Base-by-base conservation (phyloP, 1,284 basidiomycete genomes). In the Schizophyllum amplum region DNA sequence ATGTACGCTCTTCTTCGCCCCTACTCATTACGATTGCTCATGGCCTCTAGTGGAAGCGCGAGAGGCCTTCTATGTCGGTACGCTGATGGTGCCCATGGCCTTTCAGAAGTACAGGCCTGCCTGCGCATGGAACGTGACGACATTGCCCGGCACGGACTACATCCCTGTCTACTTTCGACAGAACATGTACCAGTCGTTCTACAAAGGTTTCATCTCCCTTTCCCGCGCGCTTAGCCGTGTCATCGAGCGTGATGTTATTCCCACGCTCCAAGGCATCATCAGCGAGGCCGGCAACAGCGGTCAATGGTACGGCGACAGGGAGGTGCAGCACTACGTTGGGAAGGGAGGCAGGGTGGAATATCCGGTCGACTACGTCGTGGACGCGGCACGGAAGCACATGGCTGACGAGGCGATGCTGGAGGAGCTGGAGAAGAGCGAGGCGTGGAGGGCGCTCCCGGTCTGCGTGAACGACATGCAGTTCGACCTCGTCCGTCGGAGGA, bases 261-360 rank as follows among this genome's bases (percentile, higher is more conserved):
- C 9, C 7, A 21, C 51, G 50, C 23, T 22, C 55, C 42, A 52
- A 15, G 15, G 22, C 53, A 6, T 46, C 49, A 6, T n/a, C 24
- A 21, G 25, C 42, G 11, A 24, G 26, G 4, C 53, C 51, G 20
- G 33, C 57, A n/a, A 48, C 21, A 6, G 33, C 11, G 21, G 49
- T 24, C 6, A 49, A 51, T 48, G 47, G 21, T 11, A 27, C 17
- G 13, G 33, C 42, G 51, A 15, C 33, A 24, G 13, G 23, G n/a
- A 21, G 6, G 6, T 42, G 17, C 6, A 24, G 26, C 59, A 57
- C 49, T 65, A 58, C 49, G 15, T 62, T 20, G 21, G 21, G 4
- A 60, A 62, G 25, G 64, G 64, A 4, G 64, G 61, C 1, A 60
- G 52, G 23, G 55, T 61, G 21, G 63, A 62, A 24, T 60, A 64